These are phyloP conservation scores for Backusella parvicylindrica DNA, from an alignment of 192 early-diverging fungal species.

Conservation along the genomic window DNA sequence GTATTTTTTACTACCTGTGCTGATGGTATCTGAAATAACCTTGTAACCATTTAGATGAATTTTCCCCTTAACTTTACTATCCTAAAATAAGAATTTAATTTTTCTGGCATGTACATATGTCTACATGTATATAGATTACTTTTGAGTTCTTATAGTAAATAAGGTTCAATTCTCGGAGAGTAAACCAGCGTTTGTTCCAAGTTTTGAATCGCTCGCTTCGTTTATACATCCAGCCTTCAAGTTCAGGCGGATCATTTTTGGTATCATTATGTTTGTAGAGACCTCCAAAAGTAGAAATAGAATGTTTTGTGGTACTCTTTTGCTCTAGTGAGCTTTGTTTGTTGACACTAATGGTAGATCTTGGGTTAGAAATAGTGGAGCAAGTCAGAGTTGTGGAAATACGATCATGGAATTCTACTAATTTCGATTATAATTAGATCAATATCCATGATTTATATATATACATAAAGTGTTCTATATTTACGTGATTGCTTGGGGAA, in stretches of 20 bases:
- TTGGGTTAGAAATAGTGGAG: background rate
- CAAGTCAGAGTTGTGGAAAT: background rate
- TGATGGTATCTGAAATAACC: slow-evolving; percentile 51
- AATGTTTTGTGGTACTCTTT: background rate
- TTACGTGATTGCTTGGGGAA: background rate
- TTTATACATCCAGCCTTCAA: slow-evolving; percentile 54
- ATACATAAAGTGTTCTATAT: background rate
- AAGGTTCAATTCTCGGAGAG: slow-evolving; percentile 45
- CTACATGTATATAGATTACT: background rate
- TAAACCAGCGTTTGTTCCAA: slow-evolving; percentile 57
- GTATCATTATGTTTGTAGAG: background rate
- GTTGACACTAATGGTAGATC: background rate
- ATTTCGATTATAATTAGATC: background rate
- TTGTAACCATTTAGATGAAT: slow-evolving; percentile 53
- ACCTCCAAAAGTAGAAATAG: background rate
- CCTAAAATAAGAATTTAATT: background rate
- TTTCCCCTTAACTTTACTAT: slow-evolving; percentile 42
- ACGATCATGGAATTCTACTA: background rate
- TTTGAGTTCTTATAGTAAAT: slow-evolving; percentile 50
- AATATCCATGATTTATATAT: background rate
- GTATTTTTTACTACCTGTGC: slow-evolving; percentile 47
- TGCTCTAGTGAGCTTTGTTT: background rate
- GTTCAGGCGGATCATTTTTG: slow-evolving; percentile 20
- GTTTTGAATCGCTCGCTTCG: slow-evolving; percentile 48
- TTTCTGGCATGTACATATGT: background rate